These are phyloP conservation scores for Psidium friedrichsthalianum DNA, from an alignment of 345 rosid genomes.

Conservation along the genomic window DNA sequence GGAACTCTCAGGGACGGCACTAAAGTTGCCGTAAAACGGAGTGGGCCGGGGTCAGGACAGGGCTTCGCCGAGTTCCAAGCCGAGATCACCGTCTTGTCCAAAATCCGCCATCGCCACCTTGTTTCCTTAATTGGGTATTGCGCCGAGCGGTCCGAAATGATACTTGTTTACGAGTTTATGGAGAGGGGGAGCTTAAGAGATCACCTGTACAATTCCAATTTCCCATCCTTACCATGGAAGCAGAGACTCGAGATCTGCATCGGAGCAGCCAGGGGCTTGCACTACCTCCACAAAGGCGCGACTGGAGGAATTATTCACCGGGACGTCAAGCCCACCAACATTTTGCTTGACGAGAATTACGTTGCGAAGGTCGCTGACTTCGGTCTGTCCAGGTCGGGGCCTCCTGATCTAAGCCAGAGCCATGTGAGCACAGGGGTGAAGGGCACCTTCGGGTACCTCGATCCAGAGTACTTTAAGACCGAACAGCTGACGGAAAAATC, in stretches of 20 bases:
- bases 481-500: conserved; percentile 46
- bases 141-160: conserved; percentile 45
- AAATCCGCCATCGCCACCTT: conserved; percentile 54
- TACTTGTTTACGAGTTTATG: conserved; percentile 49
- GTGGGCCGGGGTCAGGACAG: conserved; percentile 33
- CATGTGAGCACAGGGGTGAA: conserved; percentile 30
- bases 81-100: conserved; percentile 45
- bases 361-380: conserved; percentile 54
- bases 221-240: conserved; percentile 32
- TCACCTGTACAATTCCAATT: conserved; percentile 26
- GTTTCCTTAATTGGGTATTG: conserved; percentile 68
- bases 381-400: conserved; percentile 37
- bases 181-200: conserved; percentile 42
- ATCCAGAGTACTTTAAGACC: conserved; percentile 40
- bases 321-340: conserved; percentile 53
- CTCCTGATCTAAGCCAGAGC: conserved; percentile 8
- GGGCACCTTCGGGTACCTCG: conserved; percentile 51
- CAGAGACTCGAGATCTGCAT: conserved; percentile 54
- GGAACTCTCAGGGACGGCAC: conserved; percentile 26
- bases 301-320: conserved; percentile 41
- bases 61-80: conserved; percentile 42
- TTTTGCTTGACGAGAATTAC: conserved; percentile 29
- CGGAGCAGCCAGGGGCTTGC: conserved; percentile 42
- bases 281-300: conserved; percentile 39
- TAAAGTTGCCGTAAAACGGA: conserved; percentile 39